phyloP scores from a whole-genome alignment of 768 basidiomycete genomes.

The Rhodotorula babjevae region DNA sequence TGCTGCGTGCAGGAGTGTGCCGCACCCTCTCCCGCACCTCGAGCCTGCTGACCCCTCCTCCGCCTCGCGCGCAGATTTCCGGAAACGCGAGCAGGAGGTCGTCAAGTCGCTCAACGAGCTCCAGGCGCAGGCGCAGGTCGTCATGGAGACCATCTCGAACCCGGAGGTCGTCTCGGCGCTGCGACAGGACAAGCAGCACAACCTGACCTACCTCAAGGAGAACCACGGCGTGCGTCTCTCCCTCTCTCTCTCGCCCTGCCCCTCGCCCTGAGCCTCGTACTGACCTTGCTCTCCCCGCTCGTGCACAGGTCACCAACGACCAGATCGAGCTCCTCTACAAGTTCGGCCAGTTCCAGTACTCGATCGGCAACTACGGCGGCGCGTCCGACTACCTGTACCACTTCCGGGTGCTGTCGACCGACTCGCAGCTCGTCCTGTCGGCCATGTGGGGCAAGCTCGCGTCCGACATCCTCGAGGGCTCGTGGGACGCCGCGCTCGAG shows the following conservation, averaged over 20 bases:
- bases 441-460: slow-evolving; percentile 99
- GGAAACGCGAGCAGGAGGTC: slow-evolving; percentile 71
- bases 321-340: slow-evolving; percentile 95
- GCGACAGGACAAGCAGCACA: slow-evolving; percentile 95
- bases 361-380: slow-evolving; percentile 94
- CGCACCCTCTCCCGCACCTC: too few species aligned
- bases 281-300: background rate
- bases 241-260: background rate
- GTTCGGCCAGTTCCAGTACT: slow-evolving; percentile 97
- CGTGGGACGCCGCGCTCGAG: slow-evolving; percentile 90
- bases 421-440: slow-evolving; percentile 85
- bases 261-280: too few species aligned
- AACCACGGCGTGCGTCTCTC: slow-evolving; percentile 66
- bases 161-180: slow-evolving; percentile 91
- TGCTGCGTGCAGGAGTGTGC: too few species aligned
- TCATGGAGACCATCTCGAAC: slow-evolving; percentile 92
- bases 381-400: slow-evolving; percentile 98
- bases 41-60: too few species aligned
- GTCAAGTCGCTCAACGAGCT: slow-evolving; percentile 77
- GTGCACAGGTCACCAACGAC: slow-evolving; percentile 84
- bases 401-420: slow-evolving; percentile 94
- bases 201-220: slow-evolving; percentile 86
- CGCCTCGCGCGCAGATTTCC: slow-evolving; percentile 61
- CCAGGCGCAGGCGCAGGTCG: slow-evolving; percentile 83
- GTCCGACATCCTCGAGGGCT: slow-evolving; percentile 87